Evolutionary conservation across 768 basidiomycete genomes (phyloP).

Genomic region (Mycena kentingensis): DNA sequence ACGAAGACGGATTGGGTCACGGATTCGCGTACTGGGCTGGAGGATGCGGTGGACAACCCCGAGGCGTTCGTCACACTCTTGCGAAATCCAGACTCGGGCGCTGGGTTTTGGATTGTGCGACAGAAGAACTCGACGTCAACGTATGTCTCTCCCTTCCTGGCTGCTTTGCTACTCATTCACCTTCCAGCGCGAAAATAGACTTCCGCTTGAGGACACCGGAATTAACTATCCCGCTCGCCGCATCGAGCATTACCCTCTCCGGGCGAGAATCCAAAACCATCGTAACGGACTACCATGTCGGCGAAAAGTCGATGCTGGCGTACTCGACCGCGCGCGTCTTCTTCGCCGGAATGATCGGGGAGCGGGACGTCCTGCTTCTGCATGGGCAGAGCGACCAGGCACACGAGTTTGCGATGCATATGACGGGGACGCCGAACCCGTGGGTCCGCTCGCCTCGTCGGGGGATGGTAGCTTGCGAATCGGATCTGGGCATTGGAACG

Average conservation of each 20-base stretch:
- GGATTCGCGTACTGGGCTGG: constrained; percentile 54
- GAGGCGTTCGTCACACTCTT: constrained; percentile 63
- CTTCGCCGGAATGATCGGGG: constrained; percentile 63
- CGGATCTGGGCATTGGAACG: constrained; percentile 27
- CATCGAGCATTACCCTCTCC: constrained; percentile 54
- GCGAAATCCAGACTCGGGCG: constrained; percentile 64
- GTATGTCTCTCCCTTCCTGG: constrained; percentile 56
- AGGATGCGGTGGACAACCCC: constrained; percentile 41
- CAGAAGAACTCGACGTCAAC: constrained; percentile 68
- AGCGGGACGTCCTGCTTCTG: constrained; percentile 63
- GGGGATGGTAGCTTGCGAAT: neutral
- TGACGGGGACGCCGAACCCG: constrained; percentile 49
- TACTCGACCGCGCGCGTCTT: constrained; percentile 79
- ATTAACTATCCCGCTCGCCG: constrained; percentile 62
- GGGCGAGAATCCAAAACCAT: constrained; percentile 78
- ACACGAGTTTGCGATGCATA: constrained; percentile 52
- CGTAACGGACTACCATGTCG: constrained; percentile 73
- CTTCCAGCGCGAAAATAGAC: too few relatives aligned
- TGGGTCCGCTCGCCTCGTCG: neutral
- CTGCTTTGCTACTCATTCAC: constrained; percentile 52
- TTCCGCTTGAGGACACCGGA: constrained; percentile 39
- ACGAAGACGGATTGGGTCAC: constrained; percentile 78
- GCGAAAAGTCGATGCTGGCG: constrained; percentile 49
- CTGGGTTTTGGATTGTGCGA: constrained; percentile 71
- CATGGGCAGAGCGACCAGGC: constrained; percentile 57